Percentiles rank a stretch among this genome's conserved stretches.
These are phyloP conservation scores for Plasmodium blacklocki DNA, from an alignment of 169 alveolate genomes.

Conservation along the genomic window DNA sequence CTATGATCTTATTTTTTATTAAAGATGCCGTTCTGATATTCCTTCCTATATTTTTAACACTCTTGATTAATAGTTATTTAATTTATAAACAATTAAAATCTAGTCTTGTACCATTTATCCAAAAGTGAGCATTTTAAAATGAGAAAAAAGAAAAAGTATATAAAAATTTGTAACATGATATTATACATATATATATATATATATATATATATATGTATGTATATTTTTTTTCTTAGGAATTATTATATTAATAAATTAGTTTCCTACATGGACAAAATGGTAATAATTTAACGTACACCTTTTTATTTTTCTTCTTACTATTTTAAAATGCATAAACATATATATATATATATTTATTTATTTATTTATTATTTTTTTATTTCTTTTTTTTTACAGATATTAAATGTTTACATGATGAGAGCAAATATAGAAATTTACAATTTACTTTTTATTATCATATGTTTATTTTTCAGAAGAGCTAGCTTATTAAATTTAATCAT, in stretches of 20 bases:
- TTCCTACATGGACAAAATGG: slow-evolving; percentile 33
- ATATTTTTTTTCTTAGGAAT: slow-evolving; percentile 28
- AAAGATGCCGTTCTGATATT: slow-evolving; percentile 63
- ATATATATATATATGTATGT: background rate
- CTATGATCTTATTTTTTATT: slow-evolving; percentile 61
- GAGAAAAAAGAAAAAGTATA: background rate
- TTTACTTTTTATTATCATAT: slow-evolving; percentile 59
- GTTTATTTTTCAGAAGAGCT: slow-evolving; percentile 61
- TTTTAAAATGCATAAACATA: background rate
- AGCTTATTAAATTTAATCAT: slow-evolving; percentile 50
- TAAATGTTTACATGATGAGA: slow-evolving; percentile 50
- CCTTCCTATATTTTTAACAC: slow-evolving; percentile 67
- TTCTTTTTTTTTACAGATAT: slow-evolving; percentile 20
- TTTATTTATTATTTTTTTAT: background rate
- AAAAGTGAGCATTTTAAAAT: slow-evolving; percentile 12
- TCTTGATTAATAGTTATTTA: slow-evolving; percentile 44
- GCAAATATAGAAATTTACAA: slow-evolving; percentile 71
- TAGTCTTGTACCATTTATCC: slow-evolving; percentile 18
- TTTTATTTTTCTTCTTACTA: no score
- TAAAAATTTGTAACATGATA: background rate
- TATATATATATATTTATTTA: background rate
- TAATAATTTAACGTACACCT: background rate
- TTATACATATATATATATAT: background rate
- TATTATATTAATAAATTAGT: slow-evolving; percentile 55
- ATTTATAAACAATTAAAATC: slow-evolving; percentile 53